Evolutionary conservation across 805 yeast genomes (phyloP).

Genomic region (Zygotorulaspora florentina): DNA sequence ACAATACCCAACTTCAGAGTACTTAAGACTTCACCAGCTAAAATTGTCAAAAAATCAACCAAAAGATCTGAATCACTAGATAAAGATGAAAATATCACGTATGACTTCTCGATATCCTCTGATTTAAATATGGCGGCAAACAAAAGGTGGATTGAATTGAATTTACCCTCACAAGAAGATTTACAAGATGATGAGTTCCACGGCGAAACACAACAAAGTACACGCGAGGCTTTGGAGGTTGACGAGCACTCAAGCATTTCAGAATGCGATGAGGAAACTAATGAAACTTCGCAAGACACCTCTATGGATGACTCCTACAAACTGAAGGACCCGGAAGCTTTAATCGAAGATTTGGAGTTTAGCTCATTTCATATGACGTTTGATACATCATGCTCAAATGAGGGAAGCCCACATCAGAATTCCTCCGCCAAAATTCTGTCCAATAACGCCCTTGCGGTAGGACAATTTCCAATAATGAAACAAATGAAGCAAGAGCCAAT

Average conservation of each 20-base stretch:
- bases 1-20: slow-evolving; percentile 19
- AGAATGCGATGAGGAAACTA: slow-evolving; percentile 6
- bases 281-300: slow-evolving; percentile 12
- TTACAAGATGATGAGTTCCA: slow-evolving; percentile 10
- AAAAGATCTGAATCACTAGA: slow-evolving; percentile 4
- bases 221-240: background rate
- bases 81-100: slow-evolving; percentile 10
- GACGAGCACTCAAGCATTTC: slow-evolving; percentile 11
- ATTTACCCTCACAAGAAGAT: slow-evolving; percentile 26
- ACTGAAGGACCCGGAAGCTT: slow-evolving; percentile 3
- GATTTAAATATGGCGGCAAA: slow-evolving; percentile 15
- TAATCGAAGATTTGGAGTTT: slow-evolving; percentile 31
- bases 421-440: background rate
- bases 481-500: slow-evolving; percentile 10
- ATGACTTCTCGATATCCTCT: slow-evolving; percentile 20
- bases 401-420: slow-evolving; percentile 7
- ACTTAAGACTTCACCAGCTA: slow-evolving; percentile 23
- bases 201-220: slow-evolving; percentile 7
- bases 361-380: slow-evolving; percentile 34
- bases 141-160: slow-evolving; percentile 22
- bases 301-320: background rate
- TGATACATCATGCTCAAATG: slow-evolving; percentile 15
- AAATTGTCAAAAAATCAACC: slow-evolving; percentile 9
- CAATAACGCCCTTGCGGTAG: background rate
- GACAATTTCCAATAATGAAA: background rate